Percentiles rank a stretch among this genome's conserved stretches.
Evolutionary conservation across 306 rosid species (phyloP).

Genomic region (Cajanus cajan): DNA sequence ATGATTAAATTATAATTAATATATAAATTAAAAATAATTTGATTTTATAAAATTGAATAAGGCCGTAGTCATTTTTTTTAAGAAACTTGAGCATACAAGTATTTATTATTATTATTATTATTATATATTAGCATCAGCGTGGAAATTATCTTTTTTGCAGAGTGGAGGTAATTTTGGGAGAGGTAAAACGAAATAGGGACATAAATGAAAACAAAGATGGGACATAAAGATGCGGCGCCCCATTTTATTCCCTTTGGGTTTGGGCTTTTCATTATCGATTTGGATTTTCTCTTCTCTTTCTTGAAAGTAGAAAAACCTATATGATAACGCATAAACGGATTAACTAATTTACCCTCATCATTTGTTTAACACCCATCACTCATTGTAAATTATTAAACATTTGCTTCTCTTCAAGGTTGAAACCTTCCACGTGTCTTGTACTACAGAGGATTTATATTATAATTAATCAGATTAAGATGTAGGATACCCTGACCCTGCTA

Average conservation of each 20-base stretch:
- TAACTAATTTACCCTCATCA: slow-evolving; percentile 26
- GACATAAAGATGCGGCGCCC: slow-evolving; percentile 69
- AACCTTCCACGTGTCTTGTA: slow-evolving; percentile 33
- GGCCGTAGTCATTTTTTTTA: no score
- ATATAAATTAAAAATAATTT: no score
- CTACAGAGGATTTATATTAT: not conserved
- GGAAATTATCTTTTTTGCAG: no score
- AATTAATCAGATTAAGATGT: not conserved
- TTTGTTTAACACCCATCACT: slow-evolving; percentile 30
- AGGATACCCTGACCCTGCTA: slow-evolving; percentile 14
- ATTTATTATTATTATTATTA: no score
- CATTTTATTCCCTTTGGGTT: slow-evolving; percentile 36
- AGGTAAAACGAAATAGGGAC: slow-evolving; percentile 37
- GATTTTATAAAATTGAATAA: no score
- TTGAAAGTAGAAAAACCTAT: slow-evolving; percentile 26
- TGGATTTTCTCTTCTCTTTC: slow-evolving; percentile 40
- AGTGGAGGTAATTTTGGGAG: not conserved
- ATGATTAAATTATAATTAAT: no score
- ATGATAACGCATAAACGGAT: slow-evolving; percentile 16
- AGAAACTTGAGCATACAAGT: no score
- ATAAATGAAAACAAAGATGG: slow-evolving; percentile 39
- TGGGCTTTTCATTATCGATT: slow-evolving; percentile 30
- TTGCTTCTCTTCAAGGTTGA: not conserved
- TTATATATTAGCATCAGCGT: no score
- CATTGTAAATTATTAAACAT: slow-evolving; percentile 4